Conservation (phyloP, 345 rosid genomes). For the Mercurialis annua region DNA sequence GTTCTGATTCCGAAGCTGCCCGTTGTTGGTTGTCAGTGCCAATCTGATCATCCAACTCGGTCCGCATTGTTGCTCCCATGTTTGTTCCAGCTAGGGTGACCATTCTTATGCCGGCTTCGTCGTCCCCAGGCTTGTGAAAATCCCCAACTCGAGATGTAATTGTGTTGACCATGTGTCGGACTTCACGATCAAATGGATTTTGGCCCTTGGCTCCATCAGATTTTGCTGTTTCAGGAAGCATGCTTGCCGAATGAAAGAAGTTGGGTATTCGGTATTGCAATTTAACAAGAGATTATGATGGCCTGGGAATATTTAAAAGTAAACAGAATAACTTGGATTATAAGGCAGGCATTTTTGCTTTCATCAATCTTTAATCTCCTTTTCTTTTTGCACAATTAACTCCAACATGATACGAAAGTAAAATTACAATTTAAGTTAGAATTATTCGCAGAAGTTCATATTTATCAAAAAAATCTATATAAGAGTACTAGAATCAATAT, state of each 20-base stretch:
- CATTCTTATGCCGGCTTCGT: constrained; percentile 42
- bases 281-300: background rate
- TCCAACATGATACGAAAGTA: too few species aligned
- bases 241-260: background rate
- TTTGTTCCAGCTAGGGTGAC: constrained; percentile 81
- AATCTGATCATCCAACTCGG: constrained; percentile 42
- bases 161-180: constrained; percentile 49
- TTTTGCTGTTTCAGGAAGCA: constrained; percentile 37
- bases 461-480: too few species aligned
- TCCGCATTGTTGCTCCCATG: constrained; percentile 68
- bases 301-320: constrained; percentile 16
- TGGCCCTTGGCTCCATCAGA: constrained; percentile 29
- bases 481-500: too few species aligned
- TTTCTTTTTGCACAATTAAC: too few species aligned
- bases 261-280: background rate
- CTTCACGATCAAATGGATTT: constrained; percentile 31
- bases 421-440: too few species aligned
- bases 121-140: constrained; percentile 46
- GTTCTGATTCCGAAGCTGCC: constrained; percentile 47
- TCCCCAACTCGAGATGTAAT: constrained; percentile 35
- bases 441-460: too few species aligned
- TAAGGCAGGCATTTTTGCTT: constrained; percentile 36
- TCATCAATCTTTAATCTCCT: constrained; percentile 21
- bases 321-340: constrained; percentile 36
- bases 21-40: background rate